A percentile compares a stretch with the other conserved stretches of the same genome.
Evolutionary conservation across 257 asterid genomes (phyloP).

Genomic region (Jacaranda mimosifolia): DNA sequence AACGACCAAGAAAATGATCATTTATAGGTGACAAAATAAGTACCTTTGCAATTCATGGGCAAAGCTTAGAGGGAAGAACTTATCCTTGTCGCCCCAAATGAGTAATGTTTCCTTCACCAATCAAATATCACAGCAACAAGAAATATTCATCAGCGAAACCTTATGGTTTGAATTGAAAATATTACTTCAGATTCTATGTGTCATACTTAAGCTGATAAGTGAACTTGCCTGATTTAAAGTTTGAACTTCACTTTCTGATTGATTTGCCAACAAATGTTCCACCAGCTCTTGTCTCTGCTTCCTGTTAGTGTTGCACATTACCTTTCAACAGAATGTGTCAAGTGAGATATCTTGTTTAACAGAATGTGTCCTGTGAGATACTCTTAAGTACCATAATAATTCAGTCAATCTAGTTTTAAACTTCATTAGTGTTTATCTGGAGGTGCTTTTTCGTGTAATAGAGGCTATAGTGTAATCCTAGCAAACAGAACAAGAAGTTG

Average conservation of each 20-base stretch:
- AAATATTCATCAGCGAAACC: slow-evolving; percentile 12
- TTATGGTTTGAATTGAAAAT: too few species aligned
- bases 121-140: neutral
- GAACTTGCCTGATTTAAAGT: slow-evolving; percentile 54
- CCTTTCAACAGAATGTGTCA: slow-evolving; percentile 40
- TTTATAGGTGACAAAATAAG: neutral
- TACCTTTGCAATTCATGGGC: slow-evolving; percentile 68
- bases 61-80: slow-evolving; percentile 63
- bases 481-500: neutral
- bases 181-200: neutral
- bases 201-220: neutral
- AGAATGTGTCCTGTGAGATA: neutral
- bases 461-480: neutral
- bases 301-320: slow-evolving; percentile 54
- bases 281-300: slow-evolving; percentile 65
- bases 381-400: neutral
- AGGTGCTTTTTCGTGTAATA: neutral
- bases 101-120: slow-evolving; percentile 65
- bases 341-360: slow-evolving; percentile 19
- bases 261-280: slow-evolving; percentile 51
- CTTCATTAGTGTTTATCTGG: neutral
- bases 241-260: slow-evolving; percentile 40
- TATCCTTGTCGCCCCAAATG: slow-evolving; percentile 80
- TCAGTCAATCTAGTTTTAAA: neutral
- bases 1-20: neutral